phyloP scores from a whole-genome alignment of 2,329 filamentous ascomycete species.

The Dendrostoma leiphaemia region DNA sequence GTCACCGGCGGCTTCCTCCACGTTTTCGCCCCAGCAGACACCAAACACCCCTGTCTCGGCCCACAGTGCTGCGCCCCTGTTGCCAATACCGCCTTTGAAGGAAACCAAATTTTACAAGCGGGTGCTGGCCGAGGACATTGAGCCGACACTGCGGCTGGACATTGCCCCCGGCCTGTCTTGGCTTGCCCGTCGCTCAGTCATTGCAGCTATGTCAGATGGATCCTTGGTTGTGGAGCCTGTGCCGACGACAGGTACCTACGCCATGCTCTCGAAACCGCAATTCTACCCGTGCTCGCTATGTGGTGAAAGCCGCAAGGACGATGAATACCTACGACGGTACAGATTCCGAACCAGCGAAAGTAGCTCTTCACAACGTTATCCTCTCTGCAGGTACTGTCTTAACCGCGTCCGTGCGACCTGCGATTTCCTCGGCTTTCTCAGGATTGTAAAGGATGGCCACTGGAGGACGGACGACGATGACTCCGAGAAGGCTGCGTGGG shows the following conservation, averaged over 20 bases:
- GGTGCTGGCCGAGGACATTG: slow-evolving; percentile 83
- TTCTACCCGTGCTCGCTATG: slow-evolving; percentile 79
- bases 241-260: slow-evolving; percentile 55
- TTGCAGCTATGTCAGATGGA: slow-evolving; percentile 80
- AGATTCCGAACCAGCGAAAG: slow-evolving; percentile 87
- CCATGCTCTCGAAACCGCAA: slow-evolving; percentile 49
- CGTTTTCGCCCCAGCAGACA: slow-evolving; percentile 56
- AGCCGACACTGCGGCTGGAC: slow-evolving; percentile 88
- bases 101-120: slow-evolving; percentile 96
- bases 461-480: slow-evolving; percentile 82
- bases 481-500: slow-evolving; percentile 86
- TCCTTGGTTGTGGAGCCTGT: slow-evolving; percentile 88
- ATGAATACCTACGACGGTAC: slow-evolving; percentile 73
- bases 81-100: slow-evolving; percentile 64
- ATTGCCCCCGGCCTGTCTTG: slow-evolving; percentile 88
- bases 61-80: slow-evolving; percentile 37
- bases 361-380: slow-evolving; percentile 83
- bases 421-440: slow-evolving; percentile 87
- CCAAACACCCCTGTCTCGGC: slow-evolving; percentile 57
- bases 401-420: slow-evolving; percentile 81
- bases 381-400: slow-evolving; percentile 86
- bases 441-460: slow-evolving; percentile 89
- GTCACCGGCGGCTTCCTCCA: slow-evolving; percentile 43
- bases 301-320: slow-evolving; percentile 74
- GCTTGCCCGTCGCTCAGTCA: slow-evolving; percentile 82